Conservation (phyloP, 371 early-diverging fungal species). For the Lichtheimia hyalospora region DNA sequence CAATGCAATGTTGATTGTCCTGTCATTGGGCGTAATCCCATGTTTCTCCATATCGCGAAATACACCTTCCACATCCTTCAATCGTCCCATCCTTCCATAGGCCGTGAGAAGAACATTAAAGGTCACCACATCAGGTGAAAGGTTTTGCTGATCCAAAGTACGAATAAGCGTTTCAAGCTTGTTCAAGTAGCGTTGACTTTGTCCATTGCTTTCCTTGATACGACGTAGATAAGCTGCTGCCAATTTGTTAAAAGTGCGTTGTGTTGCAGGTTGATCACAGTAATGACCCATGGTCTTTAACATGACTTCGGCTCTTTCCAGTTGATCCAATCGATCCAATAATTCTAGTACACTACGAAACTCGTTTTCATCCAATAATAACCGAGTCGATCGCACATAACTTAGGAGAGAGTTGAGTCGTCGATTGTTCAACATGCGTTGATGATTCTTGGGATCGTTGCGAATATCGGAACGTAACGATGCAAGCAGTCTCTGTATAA, state of each 20-base stretch:
- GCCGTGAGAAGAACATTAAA: constrained; percentile 36
- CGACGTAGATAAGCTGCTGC: constrained; percentile 30
- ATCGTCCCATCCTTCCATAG: constrained; percentile 12
- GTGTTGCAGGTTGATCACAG: constrained; percentile 14
- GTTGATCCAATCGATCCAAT: constrained; percentile 25
- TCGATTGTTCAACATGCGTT: constrained; percentile 9
- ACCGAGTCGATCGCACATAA: constrained; percentile 8
- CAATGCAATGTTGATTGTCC: constrained; percentile 36
- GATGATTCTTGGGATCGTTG: constrained; percentile 6
- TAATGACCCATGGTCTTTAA: constrained; percentile 24
- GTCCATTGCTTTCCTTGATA: constrained; percentile 19
- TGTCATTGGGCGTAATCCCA: constrained; percentile 15
- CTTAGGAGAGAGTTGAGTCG: constrained; percentile 24
- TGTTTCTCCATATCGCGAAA: constrained; percentile 11
- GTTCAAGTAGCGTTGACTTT: constrained; percentile 20
- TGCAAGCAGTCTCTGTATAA: constrained; percentile 17
- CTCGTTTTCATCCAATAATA: constrained; percentile 20
- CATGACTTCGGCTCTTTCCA: constrained; percentile 28
- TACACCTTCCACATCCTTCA: constrained; percentile 16
- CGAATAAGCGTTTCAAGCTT: constrained; percentile 22
- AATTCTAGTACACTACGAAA: constrained; percentile 27
- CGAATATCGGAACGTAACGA: constrained; percentile 20
- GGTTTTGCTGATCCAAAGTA: constrained; percentile 19
- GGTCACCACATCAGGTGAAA: constrained; percentile 20
- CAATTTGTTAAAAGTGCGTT: constrained; percentile 27